phyloP scores from a whole-genome alignment of 148 eudicot species.

The Fagopyrum tataricum region DNA sequence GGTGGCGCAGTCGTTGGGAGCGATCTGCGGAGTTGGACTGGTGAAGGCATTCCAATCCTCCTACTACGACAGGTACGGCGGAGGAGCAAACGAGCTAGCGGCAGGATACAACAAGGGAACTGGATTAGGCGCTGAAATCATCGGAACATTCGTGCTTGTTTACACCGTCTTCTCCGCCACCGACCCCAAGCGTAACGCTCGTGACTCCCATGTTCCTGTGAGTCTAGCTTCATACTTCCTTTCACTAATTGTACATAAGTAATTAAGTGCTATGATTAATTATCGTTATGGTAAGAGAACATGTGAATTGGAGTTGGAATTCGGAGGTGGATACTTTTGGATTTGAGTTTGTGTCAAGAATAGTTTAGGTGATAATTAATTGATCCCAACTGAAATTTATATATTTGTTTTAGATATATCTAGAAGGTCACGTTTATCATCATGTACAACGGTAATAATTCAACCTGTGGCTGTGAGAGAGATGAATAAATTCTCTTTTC shows the following conservation, averaged over 20 bases:
- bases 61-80: slow-evolving; percentile 16
- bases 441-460: not conserved
- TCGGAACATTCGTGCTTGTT: slow-evolving; percentile 19
- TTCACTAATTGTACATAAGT: not conserved
- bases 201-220: slow-evolving; percentile 21
- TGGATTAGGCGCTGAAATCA: slow-evolving; percentile 23
- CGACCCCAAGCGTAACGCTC: slow-evolving; percentile 18
- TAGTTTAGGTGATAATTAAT: no score
- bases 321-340: not conserved
- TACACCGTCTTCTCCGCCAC: slow-evolving; percentile 23
- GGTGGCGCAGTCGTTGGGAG: slow-evolving; percentile 24
- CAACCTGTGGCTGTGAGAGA: not conserved
- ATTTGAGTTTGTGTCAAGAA: no score
- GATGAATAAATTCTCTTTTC: slow-evolving; percentile 5
- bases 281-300: not conserved
- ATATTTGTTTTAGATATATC: not conserved
- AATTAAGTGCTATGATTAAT: not conserved
- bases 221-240: not conserved
- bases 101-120: slow-evolving; percentile 19
- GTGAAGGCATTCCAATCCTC: slow-evolving; percentile 21
- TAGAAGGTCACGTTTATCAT: not conserved
- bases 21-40: slow-evolving; percentile 22
- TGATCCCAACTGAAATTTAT: no score
- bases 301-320: not conserved
- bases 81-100: slow-evolving; percentile 20